These are phyloP conservation scores for Arabidopsis arenosa DNA, from an alignment of 345 rosid genomes.

Conservation along the genomic window DNA sequence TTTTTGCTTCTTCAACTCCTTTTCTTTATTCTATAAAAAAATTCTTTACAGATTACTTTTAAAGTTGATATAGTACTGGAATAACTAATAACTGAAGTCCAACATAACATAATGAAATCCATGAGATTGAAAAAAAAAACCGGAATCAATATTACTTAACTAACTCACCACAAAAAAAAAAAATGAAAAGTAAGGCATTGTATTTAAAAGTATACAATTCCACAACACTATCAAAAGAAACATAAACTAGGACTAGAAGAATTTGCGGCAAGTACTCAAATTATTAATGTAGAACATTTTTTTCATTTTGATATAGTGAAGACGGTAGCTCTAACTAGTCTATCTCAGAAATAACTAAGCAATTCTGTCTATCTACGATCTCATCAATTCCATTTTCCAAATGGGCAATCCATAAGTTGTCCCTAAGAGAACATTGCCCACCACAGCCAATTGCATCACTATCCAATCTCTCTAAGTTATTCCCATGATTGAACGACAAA, in stretches of 20 bases:
- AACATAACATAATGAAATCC: not conserved
- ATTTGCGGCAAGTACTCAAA: not conserved
- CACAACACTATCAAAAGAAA: not conserved
- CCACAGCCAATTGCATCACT: constrained; percentile 25
- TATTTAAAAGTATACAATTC: constrained; percentile 11
- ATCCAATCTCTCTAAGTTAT: constrained; percentile 5
- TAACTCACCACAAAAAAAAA: not conserved
- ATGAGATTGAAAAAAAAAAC: not conserved
- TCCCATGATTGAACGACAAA: not conserved
- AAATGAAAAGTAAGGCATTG: not conserved
- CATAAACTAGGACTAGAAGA: not conserved
- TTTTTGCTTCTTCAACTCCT: constrained; percentile 81
- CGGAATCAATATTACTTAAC: not conserved
- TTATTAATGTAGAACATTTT: constrained; percentile 9
- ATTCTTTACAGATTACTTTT: not conserved
- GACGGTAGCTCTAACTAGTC: not conserved
- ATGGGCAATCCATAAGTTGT: constrained; percentile 3
- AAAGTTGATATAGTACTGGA: not conserved
- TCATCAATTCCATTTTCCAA: not conserved
- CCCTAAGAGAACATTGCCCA: not conserved
- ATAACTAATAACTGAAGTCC: not conserved
- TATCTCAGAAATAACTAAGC: not conserved
- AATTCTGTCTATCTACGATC: not conserved
- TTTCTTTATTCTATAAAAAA: constrained; percentile 66
- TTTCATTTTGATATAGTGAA: not conserved